Base-by-base conservation (phyloP, 2,329 filamentous ascomycete genomes). In the Teratosphaeria destructans region DNA sequence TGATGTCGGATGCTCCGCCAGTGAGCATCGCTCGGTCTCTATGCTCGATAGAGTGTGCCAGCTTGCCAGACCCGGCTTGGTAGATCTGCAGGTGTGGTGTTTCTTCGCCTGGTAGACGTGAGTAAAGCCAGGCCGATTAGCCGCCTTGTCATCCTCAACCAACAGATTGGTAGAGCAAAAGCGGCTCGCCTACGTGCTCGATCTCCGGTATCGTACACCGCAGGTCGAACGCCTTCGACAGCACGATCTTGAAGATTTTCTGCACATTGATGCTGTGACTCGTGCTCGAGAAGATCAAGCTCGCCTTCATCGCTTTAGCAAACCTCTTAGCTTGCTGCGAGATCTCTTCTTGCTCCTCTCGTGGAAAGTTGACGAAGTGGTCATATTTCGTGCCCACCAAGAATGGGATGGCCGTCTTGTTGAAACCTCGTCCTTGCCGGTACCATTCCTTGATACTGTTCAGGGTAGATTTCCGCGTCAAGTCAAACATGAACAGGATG, bases 391-490 rank as follows among this genome's bases (percentile, higher is more conserved):
- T 99, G 61, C 94, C 94, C 19, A 99, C 90, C 27, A 99, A 77
- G 71, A 99, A 96, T 0, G 94, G 94, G 66, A 99, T 99, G n/a
- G 94, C 94, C 14, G 94, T 99, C 81, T 99, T 99, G 82, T 99
- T 99, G 81, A 99, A 99, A 27, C 94, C 94, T 64, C 94, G 84
- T 55, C 94, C 94, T 76, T 99, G 94, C 59, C 94, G 85, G 73
- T 99, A 99, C 94, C 94, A 99, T 74, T 99, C 94, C 79, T 99
- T 99, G 81, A 99, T 97, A 70, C 90, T 96, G 78, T 99, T 99
- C 67, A 99, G 81, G 0, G 94, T 99, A 77, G 92, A 96, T 81
- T 99, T 99, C 67, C 94, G 84, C 34, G 94, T 99, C 66, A 99
- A 80, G 74, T 99, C 94, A 74, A 99, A 99, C 94, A 99, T 99